Evolutionary conservation across 129 eudicot genomes (phyloP).

Genomic region (Silybum marianum): DNA sequence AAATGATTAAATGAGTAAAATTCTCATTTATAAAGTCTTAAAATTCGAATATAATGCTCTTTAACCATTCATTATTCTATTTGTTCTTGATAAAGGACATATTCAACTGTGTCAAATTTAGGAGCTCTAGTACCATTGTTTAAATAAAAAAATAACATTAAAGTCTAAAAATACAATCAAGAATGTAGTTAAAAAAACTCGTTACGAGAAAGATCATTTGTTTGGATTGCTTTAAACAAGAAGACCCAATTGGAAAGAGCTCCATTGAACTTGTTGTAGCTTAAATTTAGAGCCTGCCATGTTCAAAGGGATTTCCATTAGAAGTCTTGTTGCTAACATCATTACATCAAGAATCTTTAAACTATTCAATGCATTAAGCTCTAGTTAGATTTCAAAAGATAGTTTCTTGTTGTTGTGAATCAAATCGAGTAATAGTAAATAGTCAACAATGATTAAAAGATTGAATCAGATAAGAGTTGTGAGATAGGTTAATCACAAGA

Average conservation of each 20-base stretch:
- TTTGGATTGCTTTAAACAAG: slow-evolving; percentile 61
- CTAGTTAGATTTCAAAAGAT: neutral
- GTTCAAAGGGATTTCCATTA: slow-evolving; percentile 67
- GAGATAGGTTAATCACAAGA: neutral
- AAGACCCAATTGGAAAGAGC: slow-evolving; percentile 74
- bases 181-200: slow-evolving; percentile 71
- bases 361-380: neutral
- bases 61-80: neutral
- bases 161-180: slow-evolving; percentile 57
- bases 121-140: slow-evolving; percentile 22
- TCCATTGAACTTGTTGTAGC: slow-evolving; percentile 81
- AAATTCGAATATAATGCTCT: neutral
- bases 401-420: neutral
- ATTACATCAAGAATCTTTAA: neutral
- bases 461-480: neutral
- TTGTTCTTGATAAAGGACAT: neutral
- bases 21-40: too few relatives aligned
- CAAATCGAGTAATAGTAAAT: too few relatives aligned
- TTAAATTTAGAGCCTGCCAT: slow-evolving; percentile 86
- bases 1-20: too few relatives aligned
- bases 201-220: slow-evolving; percentile 67
- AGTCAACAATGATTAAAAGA: neutral
- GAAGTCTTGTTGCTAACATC: neutral
- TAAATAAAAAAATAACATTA: slow-evolving; percentile 57
- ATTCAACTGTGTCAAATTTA: neutral